phyloP scores from a whole-genome alignment of 331 rosid genomes.

The Rosa hybrid region DNA sequence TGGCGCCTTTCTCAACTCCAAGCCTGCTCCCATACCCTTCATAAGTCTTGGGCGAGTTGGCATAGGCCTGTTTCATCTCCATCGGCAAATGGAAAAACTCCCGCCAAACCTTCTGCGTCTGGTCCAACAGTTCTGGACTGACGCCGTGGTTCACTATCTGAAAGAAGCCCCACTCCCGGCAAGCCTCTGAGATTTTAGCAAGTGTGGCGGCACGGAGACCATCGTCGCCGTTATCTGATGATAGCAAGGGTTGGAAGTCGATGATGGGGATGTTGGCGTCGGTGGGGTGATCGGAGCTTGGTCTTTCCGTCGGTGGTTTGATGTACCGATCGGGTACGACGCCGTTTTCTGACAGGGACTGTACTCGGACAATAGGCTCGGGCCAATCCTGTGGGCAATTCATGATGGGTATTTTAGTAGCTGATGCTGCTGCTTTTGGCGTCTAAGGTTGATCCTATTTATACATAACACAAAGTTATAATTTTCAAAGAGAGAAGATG shows the following conservation, averaged over 20 bases:
- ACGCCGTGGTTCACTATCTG: slow-evolving; percentile 53
- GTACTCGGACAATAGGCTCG: slow-evolving; percentile 58
- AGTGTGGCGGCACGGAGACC: slow-evolving; percentile 21
- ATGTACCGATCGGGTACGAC: slow-evolving; percentile 45
- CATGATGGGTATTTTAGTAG: slow-evolving; percentile 24
- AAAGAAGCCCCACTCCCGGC: slow-evolving; percentile 55
- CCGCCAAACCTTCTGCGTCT: slow-evolving; percentile 33
- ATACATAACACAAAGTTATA: neutral
- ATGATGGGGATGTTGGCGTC: slow-evolving; percentile 44
- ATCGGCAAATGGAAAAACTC: slow-evolving; percentile 46
- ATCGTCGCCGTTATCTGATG: neutral
- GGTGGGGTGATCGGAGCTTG: slow-evolving; percentile 5
- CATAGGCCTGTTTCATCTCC: slow-evolving; percentile 44
- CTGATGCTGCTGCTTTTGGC: neutral
- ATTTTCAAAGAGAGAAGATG: neutral
- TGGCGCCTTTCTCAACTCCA: slow-evolving; percentile 52
- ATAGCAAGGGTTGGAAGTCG: slow-evolving; percentile 35
- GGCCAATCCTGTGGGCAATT: slow-evolving; percentile 46
- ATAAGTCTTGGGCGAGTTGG: slow-evolving; percentile 53
- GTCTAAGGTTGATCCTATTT: slow-evolving; percentile 25
- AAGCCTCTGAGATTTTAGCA: slow-evolving; percentile 37
- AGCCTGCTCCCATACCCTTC: slow-evolving; percentile 62
- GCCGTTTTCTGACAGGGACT: slow-evolving; percentile 46
- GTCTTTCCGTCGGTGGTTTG: slow-evolving; percentile 43
- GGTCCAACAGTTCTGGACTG: slow-evolving; percentile 36